Percentiles rank a stretch among this genome's conserved stretches.
phyloP scores from a whole-genome alignment of 805 yeast genomes.

The Metschnikowia peoriensis region DNA sequence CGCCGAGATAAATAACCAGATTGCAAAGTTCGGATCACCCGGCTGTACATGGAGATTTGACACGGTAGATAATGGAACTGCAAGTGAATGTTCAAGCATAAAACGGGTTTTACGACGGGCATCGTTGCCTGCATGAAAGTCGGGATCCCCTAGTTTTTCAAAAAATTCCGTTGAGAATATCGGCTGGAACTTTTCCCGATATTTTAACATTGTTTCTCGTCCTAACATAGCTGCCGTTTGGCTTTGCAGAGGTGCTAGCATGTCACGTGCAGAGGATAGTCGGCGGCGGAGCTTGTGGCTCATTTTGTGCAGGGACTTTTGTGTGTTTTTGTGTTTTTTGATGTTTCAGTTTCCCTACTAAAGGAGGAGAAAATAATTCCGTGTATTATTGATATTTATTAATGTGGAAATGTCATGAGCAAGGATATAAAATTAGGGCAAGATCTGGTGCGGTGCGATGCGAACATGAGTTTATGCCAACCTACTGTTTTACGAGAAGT shows the following conservation, averaged over 20 bases:
- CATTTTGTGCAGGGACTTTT: background rate
- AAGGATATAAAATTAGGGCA: too few species aligned
- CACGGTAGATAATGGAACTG: conserved; percentile 32
- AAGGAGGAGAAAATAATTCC: too few species aligned
- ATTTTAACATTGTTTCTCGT: conserved; percentile 11
- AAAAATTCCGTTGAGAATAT: conserved; percentile 11
- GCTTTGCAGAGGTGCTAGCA: conserved; percentile 7
- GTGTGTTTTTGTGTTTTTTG: background rate
- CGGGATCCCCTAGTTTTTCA: conserved; percentile 3
- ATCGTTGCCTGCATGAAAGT: background rate
- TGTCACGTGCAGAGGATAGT: conserved; percentile 9
- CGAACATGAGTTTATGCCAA: too few species aligned
- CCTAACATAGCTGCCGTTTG: conserved; percentile 6
- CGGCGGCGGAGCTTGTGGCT: conserved; percentile 5
- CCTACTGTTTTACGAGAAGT: too few species aligned
- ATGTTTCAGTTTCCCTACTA: background rate
- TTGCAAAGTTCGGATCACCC: conserved; percentile 34
- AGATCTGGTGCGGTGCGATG: too few species aligned
- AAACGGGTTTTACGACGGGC: conserved; percentile 12
- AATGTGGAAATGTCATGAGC: background rate
- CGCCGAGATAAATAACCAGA: conserved; percentile 67
- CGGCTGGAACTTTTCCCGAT: conserved; percentile 16
- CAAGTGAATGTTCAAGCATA: conserved; percentile 29
- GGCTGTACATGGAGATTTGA: conserved; percentile 33
- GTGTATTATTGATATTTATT: background rate